Base-by-base conservation (phyloP, 192 early-diverging fungal species). In the Coemansia sp. region DNA sequence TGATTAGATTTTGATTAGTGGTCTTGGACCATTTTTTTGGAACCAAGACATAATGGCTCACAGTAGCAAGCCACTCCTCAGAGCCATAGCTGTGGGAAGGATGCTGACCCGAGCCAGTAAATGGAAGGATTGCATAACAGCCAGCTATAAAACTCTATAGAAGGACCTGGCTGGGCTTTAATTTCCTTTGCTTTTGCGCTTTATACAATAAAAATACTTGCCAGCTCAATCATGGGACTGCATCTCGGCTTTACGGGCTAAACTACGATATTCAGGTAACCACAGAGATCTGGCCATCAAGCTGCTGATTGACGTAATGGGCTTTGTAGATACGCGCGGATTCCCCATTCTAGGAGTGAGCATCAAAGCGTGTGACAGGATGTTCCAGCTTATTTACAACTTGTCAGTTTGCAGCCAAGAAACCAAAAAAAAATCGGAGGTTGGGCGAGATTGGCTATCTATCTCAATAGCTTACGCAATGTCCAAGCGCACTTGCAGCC, bases 381-480 rank as follows among this genome's bases (percentile, higher is more conserved):
- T 83, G 19, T 74, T 83, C 49, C 40, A 68, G 7, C 80, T 81
- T 55, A 71, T 66, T 48, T 50, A 74, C 50, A 33, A 61, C 12
- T 63, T 80, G 44, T 67, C 2, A 73, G 9, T 31, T n/a, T 3
- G 61, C 65, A 1, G 81, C 81, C 5, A 64, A 53, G 6, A 72
- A 26, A 26, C 69, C 5, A 84, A 83, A 58, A 67, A 70, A 4
- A 69, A n/a, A 26, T 26, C 81, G 36, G 66, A 78, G 36, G 81
- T 84, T 15, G 82, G 82, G 81, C 11, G 83, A 87, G 62, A 75
- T 82, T 3, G 83, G 85, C 50, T 84, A 82, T 82, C 85, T 82
- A 7, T 80, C 78, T 80, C 6, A 71, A 81, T 5, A 69, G 70
- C 38, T 23, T 81, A 2, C 67, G 57, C 5, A 84, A 84, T 44